phyloP scores from a whole-genome alignment of 225 moss, liverwort and hornwort genomes.

The Thuidium tamariscinum region DNA sequence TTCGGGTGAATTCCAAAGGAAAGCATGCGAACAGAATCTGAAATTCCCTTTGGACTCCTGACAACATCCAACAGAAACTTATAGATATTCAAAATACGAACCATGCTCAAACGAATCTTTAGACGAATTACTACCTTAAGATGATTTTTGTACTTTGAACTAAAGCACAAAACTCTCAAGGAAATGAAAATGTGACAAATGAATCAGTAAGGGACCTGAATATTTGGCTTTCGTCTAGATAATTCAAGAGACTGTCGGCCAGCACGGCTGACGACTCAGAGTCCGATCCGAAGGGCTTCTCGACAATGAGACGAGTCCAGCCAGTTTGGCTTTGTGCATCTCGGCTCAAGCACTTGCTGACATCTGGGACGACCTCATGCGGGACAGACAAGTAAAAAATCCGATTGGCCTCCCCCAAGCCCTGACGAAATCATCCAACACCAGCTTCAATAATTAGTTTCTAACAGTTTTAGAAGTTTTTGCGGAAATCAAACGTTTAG shows the following conservation, averaged over 20 bases:
- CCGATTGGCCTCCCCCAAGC: constrained; percentile 59
- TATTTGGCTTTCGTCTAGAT: constrained; percentile 68
- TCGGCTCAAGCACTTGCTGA: constrained; percentile 64
- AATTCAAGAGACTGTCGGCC: constrained; percentile 48
- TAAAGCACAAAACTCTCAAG: not conserved
- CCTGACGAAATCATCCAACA: constrained; percentile 29
- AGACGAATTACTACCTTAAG: too few relatives aligned
- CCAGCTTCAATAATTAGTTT: not conserved
- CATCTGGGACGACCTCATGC: constrained; percentile 59
- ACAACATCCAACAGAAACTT: not conserved
- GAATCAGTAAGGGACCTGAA: constrained; percentile 39
- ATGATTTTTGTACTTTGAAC: too few relatives aligned
- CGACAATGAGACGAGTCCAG: constrained; percentile 93
- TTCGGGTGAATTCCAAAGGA: not conserved
- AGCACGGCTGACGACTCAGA: constrained; percentile 54
- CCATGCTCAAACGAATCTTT: not conserved
- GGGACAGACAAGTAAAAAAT: constrained; percentile 87
- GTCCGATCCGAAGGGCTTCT: constrained; percentile 86
- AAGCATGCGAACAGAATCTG: not conserved
- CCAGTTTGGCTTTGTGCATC: constrained; percentile 58
- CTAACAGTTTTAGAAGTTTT: not conserved
- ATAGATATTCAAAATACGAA: not conserved
- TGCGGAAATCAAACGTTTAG: not conserved
- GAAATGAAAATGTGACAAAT: not conserved
- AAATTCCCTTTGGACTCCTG: too few relatives aligned